Evolutionary conservation across 139 green algal genomes (phyloP), one percentile per base, ranked within the genome.

Genomic region (Tetraselmis striata): DNA sequence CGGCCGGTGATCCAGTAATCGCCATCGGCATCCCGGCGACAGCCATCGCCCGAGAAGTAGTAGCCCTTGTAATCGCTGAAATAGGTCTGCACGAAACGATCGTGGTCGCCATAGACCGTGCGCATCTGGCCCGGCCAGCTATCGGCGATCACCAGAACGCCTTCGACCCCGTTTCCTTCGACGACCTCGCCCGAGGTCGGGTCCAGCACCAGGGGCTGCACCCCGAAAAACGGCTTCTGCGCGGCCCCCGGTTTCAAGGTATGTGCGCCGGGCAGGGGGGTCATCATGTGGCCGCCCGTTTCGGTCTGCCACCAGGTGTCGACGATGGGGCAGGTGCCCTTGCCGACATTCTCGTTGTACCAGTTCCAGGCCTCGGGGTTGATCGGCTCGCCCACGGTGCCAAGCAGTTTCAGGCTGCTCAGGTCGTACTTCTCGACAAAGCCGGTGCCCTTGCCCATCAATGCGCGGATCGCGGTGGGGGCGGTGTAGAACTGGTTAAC

Each of bases 251-350:
- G n/a, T n/a, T n/a, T n/a, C n/a, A n/a, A n/a, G n/a, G n/a, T n/a
- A n/a, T n/a, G n/a, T n/a, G n/a, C n/a, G n/a, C n/a, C n/a, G 0
- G 95, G 93, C 78, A 99, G 86, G 1, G 95, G 93, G 1, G 92
- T 91, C 80, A 99, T 96, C 94, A 98, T 95, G 87, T 96, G 91
- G 0, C 78, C 87, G 23, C 93, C 95, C 2, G 95, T 98, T 91
- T 98, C 96, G 23, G 95, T 98, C 91, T 98, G 95, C 95, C 96
- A 98, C 95, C 93, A 99, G 0, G 96, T 99, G 91, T 99, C 96
- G 1, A 98, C 90, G 30, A 99, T 92, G 22, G 95, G 91, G 84
- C 92, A 97, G n/a, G 89, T 85, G 59, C 31, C 59, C 32, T 89
- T 78, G 30, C 90, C 90, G 24, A 91, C 79, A 1, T 95, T 88